Conservation (phyloP, 2,329 filamentous ascomycete genomes). For the Phaeosphaeriaceae sp. region DNA sequence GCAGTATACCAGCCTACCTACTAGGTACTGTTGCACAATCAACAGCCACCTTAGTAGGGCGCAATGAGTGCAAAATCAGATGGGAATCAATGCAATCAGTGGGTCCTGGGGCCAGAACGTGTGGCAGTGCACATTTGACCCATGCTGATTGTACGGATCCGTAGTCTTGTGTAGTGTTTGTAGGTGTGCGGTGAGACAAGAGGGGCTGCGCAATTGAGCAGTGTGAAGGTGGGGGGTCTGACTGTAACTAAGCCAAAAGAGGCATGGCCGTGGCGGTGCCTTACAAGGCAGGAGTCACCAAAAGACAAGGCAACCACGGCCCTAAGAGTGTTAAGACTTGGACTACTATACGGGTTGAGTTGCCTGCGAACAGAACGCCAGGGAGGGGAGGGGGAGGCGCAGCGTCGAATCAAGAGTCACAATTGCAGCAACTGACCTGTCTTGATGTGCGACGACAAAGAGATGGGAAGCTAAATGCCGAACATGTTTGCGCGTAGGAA, state of each 20-base stretch:
- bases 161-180: conserved; percentile 38
- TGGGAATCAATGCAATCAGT: too few relatives aligned
- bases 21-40: conserved; percentile 1
- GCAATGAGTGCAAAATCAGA: conserved; percentile 1
- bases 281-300: conserved; percentile 7
- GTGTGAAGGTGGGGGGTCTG: conserved; percentile 11
- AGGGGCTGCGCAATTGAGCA: conserved; percentile 28
- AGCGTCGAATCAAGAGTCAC: conserved; percentile 20
- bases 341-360: too few relatives aligned
- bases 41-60: conserved; percentile 19
- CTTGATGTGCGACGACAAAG: conserved; percentile 14
- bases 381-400: conserved; percentile 24
- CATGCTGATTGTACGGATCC: too few relatives aligned
- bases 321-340: conserved; percentile 17
- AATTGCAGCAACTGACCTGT: conserved; percentile 16
- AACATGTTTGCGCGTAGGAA: conserved; percentile 27
- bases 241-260: conserved; percentile 10
- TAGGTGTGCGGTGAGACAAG: conserved; percentile 28
- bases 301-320: conserved; percentile 26
- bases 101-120: too few relatives aligned
- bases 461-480: conserved; percentile 3
- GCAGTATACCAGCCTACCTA: too few relatives aligned
- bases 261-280: conserved; percentile 30
- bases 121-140: too few relatives aligned
- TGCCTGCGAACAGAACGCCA: conserved; percentile 25